These are phyloP conservation scores for Entomortierella chlamydospora DNA, from an alignment of 192 early-diverging fungal genomes.

Conservation along the genomic window DNA sequence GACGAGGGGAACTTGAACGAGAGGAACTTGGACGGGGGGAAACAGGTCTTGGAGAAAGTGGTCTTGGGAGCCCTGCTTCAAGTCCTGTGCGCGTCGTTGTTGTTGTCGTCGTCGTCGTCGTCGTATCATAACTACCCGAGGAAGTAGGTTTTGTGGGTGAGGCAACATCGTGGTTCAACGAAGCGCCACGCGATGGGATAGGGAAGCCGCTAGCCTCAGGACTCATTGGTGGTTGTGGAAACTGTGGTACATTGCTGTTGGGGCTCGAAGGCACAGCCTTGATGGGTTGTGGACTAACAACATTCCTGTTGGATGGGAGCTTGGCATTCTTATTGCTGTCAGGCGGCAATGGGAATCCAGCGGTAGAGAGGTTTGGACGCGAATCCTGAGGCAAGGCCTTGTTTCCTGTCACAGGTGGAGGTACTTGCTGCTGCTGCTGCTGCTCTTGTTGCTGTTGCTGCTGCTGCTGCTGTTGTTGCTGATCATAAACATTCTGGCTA, in stretches of 20 bases:
- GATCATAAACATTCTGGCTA: constrained; percentile 8
- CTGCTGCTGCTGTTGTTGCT: constrained; percentile 10
- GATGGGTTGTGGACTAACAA: constrained; percentile 1
- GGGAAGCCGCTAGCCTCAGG: constrained; percentile 19
- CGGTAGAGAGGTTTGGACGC: neutral
- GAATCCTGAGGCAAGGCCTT: constrained; percentile 6
- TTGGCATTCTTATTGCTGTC: neutral
- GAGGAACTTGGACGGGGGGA: constrained; percentile 42
- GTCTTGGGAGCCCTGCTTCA: constrained; percentile 38
- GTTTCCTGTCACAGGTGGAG: neutral
- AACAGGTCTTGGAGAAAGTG: constrained; percentile 25
- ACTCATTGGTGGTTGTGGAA: constrained; percentile 4
- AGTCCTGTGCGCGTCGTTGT: constrained; percentile 23
- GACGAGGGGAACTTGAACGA: constrained; percentile 7
- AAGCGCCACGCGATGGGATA: constrained; percentile 41
- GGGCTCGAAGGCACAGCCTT: neutral
- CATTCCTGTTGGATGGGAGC: neutral
- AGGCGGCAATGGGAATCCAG: constrained; percentile 27
- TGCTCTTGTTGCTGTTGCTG: constrained; percentile 23
- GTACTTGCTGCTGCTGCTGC: neutral
- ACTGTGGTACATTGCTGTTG: neutral
- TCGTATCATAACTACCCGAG: constrained; percentile 14
- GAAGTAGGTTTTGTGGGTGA: constrained; percentile 20
- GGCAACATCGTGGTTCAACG: constrained; percentile 33
- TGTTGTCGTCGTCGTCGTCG: no score